Percentiles rank a stretch among this genome's conserved stretches.
These are phyloP conservation scores for Hyphodiscus hymeniophilus DNA, from an alignment of 495 filamentous ascomycete species.

Conservation along the genomic window DNA sequence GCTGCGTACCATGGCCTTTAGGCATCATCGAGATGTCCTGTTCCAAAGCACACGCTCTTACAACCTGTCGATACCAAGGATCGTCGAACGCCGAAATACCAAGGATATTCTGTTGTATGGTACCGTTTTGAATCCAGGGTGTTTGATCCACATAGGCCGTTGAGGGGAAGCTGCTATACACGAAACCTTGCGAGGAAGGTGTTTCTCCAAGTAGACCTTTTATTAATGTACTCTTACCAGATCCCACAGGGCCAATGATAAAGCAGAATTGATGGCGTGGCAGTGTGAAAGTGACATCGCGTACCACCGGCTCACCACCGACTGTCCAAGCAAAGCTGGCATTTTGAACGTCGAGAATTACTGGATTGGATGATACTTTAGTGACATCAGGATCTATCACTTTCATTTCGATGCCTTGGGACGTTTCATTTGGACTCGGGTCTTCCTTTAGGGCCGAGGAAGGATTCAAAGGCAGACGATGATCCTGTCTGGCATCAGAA, in stretches of 20 bases:
- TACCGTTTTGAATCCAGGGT: constrained; percentile 31
- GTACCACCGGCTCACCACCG: neutral
- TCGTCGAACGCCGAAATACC: constrained; percentile 9
- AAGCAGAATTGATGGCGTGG: neutral
- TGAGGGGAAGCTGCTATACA: constrained; percentile 23
- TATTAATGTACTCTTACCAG: constrained; percentile 45
- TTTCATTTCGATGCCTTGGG: constrained; percentile 20
- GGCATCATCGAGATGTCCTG: constrained; percentile 34
- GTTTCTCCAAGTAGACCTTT: constrained; percentile 37
- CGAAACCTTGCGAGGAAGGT: constrained; percentile 7
- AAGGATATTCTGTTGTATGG: constrained; percentile 29
- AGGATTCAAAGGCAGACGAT: constrained; percentile 7
- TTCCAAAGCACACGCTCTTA: constrained; percentile 24
- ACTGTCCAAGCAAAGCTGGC: constrained; percentile 8
- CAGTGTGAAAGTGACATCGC: neutral
- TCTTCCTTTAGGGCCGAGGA: constrained; percentile 25
- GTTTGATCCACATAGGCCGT: constrained; percentile 24
- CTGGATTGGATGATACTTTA: neutral
- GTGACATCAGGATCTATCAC: constrained; percentile 5
- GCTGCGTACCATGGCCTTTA: constrained; percentile 21
- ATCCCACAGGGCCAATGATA: constrained; percentile 47
- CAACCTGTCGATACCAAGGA: constrained; percentile 8
- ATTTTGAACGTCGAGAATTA: neutral
- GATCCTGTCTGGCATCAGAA: neutral
- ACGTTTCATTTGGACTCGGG: neutral